These are phyloP conservation scores for Leishmania braziliensis DNA, from an alignment of 208 protist genomes.

Conservation along the genomic window DNA sequence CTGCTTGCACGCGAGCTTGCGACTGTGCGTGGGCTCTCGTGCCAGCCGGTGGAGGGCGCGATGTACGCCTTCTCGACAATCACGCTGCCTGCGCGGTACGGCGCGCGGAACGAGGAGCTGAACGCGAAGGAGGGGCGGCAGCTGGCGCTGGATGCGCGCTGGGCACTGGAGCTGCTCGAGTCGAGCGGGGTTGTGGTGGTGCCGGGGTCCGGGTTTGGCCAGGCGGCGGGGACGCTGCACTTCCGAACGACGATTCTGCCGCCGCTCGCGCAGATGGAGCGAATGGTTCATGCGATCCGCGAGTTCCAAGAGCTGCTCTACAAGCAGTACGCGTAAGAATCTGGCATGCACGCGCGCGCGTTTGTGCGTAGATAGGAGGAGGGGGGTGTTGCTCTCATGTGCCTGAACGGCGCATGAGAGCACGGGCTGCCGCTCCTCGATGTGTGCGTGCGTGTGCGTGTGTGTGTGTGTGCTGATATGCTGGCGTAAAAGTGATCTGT, in stretches of 20 bases:
- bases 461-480: neutral
- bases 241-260: slow-evolving; percentile 99
- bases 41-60: slow-evolving; percentile 93
- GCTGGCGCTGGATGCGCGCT: slow-evolving; percentile 94
- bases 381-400: neutral
- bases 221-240: slow-evolving; percentile 96
- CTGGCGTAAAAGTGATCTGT: neutral
- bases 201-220: slow-evolving; percentile 96
- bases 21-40: slow-evolving; percentile 92
- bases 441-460: neutral
- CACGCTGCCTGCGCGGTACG: slow-evolving; percentile 80
- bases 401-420: too few species aligned
- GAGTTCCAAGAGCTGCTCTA: slow-evolving; percentile 73
- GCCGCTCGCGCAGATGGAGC: slow-evolving; percentile 94
- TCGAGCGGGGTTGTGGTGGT: slow-evolving; percentile 95
- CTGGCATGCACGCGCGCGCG: neutral
- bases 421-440: neutral
- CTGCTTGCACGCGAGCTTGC: slow-evolving; percentile 90
- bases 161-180: slow-evolving; percentile 97
- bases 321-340: slow-evolving; percentile 37
- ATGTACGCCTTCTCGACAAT: slow-evolving; percentile 99
- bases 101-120: slow-evolving; percentile 54
- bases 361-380: neutral
- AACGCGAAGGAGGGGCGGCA: slow-evolving; percentile 67
- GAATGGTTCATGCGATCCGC: slow-evolving; percentile 72